A percentile compares a stretch with the other conserved stretches of the same genome.
These are phyloP conservation scores for Tolypocladium ophioglossoides DNA, from an alignment of 2,329 filamentous ascomycete genomes.

Conservation along the genomic window DNA sequence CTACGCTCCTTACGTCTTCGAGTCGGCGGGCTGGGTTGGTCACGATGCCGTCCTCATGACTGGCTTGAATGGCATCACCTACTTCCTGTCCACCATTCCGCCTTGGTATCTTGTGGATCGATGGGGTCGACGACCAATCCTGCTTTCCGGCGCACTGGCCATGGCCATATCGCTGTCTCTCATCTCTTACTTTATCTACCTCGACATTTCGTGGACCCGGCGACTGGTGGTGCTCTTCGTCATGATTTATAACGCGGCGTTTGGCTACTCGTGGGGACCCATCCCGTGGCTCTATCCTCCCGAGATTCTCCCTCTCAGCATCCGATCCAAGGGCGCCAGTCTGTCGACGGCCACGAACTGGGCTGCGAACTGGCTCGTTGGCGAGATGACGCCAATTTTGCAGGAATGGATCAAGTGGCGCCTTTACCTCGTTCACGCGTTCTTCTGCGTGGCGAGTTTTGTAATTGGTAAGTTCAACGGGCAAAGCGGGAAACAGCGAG, in stretches of 20 bases:
- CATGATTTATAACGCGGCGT: conserved; percentile 97
- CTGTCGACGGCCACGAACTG: conserved; percentile 94
- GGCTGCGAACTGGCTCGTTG: conserved; percentile 97
- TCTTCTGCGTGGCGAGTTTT: conserved; percentile 93
- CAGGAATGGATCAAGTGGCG: conserved; percentile 92
- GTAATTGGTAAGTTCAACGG: conserved; percentile 65
- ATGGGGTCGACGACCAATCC: conserved; percentile 80
- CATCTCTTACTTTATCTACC: conserved; percentile 92
- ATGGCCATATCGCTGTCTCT: conserved; percentile 82
- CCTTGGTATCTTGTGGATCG: conserved; percentile 95
- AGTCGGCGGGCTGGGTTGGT: conserved; percentile 90
- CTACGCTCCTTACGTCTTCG: conserved; percentile 93
- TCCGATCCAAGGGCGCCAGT: conserved; percentile 93
- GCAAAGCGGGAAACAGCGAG: not conserved
- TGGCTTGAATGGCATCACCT: conserved; percentile 84
- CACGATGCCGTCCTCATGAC: conserved; percentile 93
- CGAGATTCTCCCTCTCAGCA: conserved; percentile 95
- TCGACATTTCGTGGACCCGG: conserved; percentile 70
- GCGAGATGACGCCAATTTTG: conserved; percentile 85
- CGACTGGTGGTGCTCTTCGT: conserved; percentile 86
- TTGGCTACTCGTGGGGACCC: conserved; percentile 90
- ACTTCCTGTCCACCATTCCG: conserved; percentile 83
- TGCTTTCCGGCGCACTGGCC: conserved; percentile 78
- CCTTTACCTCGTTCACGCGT: conserved; percentile 88
- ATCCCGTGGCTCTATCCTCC: conserved; percentile 98